These are phyloP conservation scores for Hyaloperonospora arabidopsidis DNA, from an alignment of 352 stramenopile species.

Conservation along the genomic window DNA sequence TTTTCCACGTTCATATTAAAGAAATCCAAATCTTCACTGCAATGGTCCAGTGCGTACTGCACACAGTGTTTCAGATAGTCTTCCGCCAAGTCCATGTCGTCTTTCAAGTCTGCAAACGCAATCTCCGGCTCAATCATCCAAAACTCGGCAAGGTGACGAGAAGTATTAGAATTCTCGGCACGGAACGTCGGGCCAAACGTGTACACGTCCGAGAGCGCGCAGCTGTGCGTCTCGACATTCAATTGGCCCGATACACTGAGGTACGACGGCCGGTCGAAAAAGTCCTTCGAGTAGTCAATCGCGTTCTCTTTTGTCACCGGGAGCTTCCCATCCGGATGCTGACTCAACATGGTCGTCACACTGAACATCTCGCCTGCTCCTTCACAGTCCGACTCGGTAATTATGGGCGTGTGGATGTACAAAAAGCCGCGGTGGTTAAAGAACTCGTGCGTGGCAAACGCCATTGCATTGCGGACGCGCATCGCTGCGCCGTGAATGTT, in stretches of 20 bases:
- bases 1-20: constrained; percentile 92
- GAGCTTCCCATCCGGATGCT: constrained; percentile 66
- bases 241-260: constrained; percentile 96
- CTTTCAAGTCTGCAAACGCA: constrained; percentile 79
- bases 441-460: constrained; percentile 88
- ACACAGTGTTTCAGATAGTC: constrained; percentile 95
- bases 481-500: constrained; percentile 89
- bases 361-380: constrained; percentile 96
- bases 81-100: constrained; percentile 93
- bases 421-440: constrained; percentile 90
- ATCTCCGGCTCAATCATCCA: constrained; percentile 98
- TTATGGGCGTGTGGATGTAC: constrained; percentile 93
- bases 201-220: constrained; percentile 87
- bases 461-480: constrained; percentile 89
- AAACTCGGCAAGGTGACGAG: constrained; percentile 96
- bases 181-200: constrained; percentile 99
- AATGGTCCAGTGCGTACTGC: constrained; percentile 89
- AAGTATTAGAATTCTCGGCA: constrained; percentile 98
- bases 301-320: constrained; percentile 47
- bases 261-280: constrained; percentile 83
- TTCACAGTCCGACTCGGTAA: constrained; percentile 96
- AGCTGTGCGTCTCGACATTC: constrained; percentile 93
- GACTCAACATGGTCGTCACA: constrained; percentile 88
- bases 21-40: constrained; percentile 88
- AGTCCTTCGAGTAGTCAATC: constrained; percentile 89